A percentile compares a stretch with the other conserved stretches of the same genome.
phyloP scores from a whole-genome alignment of 805 yeast genomes.

The Starmerella etchellsii region DNA sequence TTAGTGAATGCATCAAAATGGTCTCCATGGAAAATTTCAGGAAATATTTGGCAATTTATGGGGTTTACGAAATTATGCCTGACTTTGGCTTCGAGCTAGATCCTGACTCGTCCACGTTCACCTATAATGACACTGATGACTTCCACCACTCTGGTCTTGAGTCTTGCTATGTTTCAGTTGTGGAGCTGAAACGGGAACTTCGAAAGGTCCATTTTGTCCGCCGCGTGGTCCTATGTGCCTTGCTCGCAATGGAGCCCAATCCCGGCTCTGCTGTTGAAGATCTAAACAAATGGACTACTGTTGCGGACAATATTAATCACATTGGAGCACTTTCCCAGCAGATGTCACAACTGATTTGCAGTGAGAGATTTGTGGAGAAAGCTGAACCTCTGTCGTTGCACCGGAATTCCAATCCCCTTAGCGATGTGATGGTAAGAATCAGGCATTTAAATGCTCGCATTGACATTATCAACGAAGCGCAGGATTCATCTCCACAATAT shows the following conservation, averaged over 20 bases:
- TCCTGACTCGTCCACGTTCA: not conserved
- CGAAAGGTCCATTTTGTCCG: conserved; percentile 30
- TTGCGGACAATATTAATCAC: conserved; percentile 19
- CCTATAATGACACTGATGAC: conserved; percentile 11
- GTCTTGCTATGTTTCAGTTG: conserved; percentile 19
- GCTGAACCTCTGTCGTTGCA: not conserved
- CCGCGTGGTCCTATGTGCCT: conserved; percentile 33
- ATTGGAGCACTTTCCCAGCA: conserved; percentile 11
- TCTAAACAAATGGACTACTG: conserved; percentile 20
- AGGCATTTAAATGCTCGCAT: conserved; percentile 19
- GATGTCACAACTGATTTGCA: conserved; percentile 12
- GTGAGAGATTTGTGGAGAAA: conserved; percentile 6
- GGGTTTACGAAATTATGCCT: conserved; percentile 26
- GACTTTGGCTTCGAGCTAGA: conserved; percentile 16
- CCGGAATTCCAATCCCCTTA: not conserved
- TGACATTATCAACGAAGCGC: conserved; percentile 13
- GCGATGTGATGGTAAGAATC: conserved; percentile 10
- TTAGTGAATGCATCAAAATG: conserved; percentile 24
- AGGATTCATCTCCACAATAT: conserved; percentile 5
- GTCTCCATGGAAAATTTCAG: conserved; percentile 24
- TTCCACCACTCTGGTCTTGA: conserved; percentile 6
- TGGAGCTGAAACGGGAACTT: conserved; percentile 25
- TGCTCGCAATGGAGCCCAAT: conserved; percentile 28
- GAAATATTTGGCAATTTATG: conserved; percentile 36
- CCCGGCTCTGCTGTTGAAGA: conserved; percentile 9